A percentile compares a stretch with the other conserved stretches of the same genome.
Evolutionary conservation across 495 filamentous ascomycete species (phyloP).

Genomic region (Xylaria venustula): DNA sequence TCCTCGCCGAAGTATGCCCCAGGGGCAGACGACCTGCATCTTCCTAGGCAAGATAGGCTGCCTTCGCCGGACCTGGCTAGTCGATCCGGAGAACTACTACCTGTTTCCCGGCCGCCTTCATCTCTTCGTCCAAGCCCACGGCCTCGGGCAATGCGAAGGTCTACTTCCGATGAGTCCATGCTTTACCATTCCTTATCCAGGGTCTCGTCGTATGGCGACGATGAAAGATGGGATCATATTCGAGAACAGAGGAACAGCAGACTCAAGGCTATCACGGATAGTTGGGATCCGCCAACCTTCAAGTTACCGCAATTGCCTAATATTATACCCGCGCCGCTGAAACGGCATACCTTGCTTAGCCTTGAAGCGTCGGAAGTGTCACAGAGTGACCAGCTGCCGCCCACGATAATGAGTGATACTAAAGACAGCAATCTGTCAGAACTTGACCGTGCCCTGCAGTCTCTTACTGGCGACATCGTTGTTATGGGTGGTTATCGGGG

Average conservation of each 20-base stretch:
- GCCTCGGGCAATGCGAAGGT: conserved; percentile 50
- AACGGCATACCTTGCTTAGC: conserved; percentile 25
- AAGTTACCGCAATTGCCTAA: conserved; percentile 59
- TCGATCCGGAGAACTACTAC: neutral
- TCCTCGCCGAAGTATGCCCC: conserved; percentile 21
- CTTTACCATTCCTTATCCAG: conserved; percentile 66
- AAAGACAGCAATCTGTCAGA: conserved; percentile 31
- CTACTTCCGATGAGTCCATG: conserved; percentile 75
- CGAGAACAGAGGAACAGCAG: conserved; percentile 80
- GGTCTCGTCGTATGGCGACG: conserved; percentile 82
- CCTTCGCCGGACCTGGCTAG: neutral
- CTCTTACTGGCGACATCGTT: conserved; percentile 80
- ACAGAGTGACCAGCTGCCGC: conserved; percentile 12
- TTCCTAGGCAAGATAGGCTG: neutral
- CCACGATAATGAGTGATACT: conserved; percentile 3
- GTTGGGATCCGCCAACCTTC: conserved; percentile 71
- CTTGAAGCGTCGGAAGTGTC: conserved; percentile 22
- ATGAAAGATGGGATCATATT: conserved; percentile 77
- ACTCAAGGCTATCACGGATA: conserved; percentile 89
- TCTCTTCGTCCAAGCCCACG: conserved; percentile 20
- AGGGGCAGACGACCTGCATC: too few species aligned
- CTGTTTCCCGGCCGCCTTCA: conserved; percentile 29
- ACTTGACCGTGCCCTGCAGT: conserved; percentile 64
- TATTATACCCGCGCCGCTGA: conserved; percentile 46
- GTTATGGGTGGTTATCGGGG: conserved; percentile 90